Evolutionary conservation across 208 protist genomes (phyloP), one percentile per base, ranked within the genome.

Genomic region (Porcisia hertigi): DNA sequence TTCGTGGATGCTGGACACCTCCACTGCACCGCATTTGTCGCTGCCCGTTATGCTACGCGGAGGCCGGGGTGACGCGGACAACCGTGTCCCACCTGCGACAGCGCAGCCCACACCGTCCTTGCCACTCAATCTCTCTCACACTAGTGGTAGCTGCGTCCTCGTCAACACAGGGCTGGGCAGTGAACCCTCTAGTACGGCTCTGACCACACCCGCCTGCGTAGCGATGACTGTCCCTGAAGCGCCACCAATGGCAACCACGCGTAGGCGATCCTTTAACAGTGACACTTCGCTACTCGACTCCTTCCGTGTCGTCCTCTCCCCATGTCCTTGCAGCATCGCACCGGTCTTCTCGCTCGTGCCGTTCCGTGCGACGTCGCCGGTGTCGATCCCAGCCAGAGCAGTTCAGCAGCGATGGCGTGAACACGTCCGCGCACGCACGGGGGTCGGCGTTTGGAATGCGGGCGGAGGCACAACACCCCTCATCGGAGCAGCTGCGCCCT

Each of bases 311-410:
- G 79, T 73, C 5, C 66, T 89, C 20, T 86, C 86, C 0, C 82
- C 82, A 14, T 86, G 82, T 63, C 77, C 79, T 34, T 80, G 79
- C 72, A 75, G 62, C 63, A 84, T 82, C 7, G 86, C 86, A 1
- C 86, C 86, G 0, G 59, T 69, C 1, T 89, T 85, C 59, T 75
- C 73, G 9, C 72, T 89, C 16, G 77, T 89, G 9, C 57, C 83
- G 60, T 69, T 73, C 16, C 36, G 39, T 5, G 20, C 76, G 14
- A 58, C 70, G 6, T 72, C 69, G 41, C 52, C 59, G 5, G 71
- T 75, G 34, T 64, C 67, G 23, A 75, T 66, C 23, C 52, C 71
- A 49, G 71, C 64, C 0, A 67, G 49, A 18, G 59, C 73, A 52
- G 62, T 67, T 41, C 41, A 67, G 77, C 77, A 73, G 77, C 64